phyloP scores from a whole-genome alignment of 495 filamentous ascomycete species.

The Aspergillus nidulans region DNA sequence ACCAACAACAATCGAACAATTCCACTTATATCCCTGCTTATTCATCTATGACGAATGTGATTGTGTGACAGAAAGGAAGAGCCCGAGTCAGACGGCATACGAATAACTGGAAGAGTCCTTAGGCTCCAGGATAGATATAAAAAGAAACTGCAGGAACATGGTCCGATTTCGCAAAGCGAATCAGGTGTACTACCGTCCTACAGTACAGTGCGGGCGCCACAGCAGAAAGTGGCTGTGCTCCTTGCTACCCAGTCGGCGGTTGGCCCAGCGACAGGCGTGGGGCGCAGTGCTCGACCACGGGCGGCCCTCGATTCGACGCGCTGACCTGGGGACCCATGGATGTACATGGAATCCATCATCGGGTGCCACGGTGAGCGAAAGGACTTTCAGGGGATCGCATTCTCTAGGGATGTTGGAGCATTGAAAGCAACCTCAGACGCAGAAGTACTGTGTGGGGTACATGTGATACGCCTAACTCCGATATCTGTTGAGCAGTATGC shows the following conservation, averaged over 20 bases:
- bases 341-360: neutral
- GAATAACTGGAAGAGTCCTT: neutral
- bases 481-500: no score
- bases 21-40: neutral
- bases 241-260: constrained; percentile 13
- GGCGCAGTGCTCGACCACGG: neutral
- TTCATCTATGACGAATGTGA: neutral
- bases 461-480: neutral
- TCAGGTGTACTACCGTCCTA: constrained; percentile 15
- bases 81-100: neutral
- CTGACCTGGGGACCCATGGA: constrained; percentile 1
- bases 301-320: constrained; percentile 1
- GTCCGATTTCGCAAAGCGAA: neutral
- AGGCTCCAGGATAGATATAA: constrained; percentile 10
- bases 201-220: no score
- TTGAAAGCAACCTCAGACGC: neutral
- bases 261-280: constrained; percentile 33
- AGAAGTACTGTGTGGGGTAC: neutral
- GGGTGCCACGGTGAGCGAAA: neutral
- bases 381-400: neutral
- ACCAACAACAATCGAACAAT: no score
- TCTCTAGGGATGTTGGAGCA: neutral
- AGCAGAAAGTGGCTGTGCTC: constrained; percentile 15
- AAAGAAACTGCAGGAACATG: constrained; percentile 6
- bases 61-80: neutral